Evolutionary conservation across 352 stramenopile species (phyloP).

Genomic region (Phytopythium helicoides): DNA sequence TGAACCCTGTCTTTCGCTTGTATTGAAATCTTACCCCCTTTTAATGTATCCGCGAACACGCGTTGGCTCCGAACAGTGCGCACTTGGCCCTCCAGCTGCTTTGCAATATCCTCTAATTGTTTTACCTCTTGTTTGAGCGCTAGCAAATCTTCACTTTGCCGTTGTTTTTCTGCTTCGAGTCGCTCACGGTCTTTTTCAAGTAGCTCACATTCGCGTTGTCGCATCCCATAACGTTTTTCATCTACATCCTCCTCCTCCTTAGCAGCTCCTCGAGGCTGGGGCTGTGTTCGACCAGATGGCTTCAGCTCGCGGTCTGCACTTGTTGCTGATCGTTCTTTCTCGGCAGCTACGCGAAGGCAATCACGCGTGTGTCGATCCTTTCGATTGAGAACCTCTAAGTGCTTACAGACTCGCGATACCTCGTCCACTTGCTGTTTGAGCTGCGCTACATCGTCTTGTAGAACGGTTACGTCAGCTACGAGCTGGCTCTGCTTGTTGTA

Average conservation of each 20-base stretch:
- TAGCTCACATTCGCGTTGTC: slow-evolving; percentile 36
- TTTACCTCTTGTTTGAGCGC: slow-evolving; percentile 24
- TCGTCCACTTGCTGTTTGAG: slow-evolving; percentile 37
- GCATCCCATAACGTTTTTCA: slow-evolving; percentile 14
- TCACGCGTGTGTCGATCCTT: slow-evolving; percentile 58
- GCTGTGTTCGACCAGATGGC: neutral
- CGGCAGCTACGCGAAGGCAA: slow-evolving; percentile 25
- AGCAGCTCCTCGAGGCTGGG: slow-evolving; percentile 5
- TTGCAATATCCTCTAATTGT: slow-evolving; percentile 27
- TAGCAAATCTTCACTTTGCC: slow-evolving; percentile 21
- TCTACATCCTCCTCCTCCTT: slow-evolving; percentile 7
- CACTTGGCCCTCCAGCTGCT: slow-evolving; percentile 32
- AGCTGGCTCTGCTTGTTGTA: slow-evolving; percentile 56
- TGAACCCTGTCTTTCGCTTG: slow-evolving; percentile 13
- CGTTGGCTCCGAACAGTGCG: slow-evolving; percentile 46
- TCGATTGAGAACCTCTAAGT: slow-evolving; percentile 51
- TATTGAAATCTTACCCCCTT: slow-evolving; percentile 14
- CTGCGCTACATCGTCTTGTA: slow-evolving; percentile 41
- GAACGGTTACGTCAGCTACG: slow-evolving; percentile 44
- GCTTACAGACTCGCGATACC: slow-evolving; percentile 31
- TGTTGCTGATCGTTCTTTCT: slow-evolving; percentile 1
- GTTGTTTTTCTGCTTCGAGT: slow-evolving; percentile 35
- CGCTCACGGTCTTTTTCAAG: slow-evolving; percentile 28
- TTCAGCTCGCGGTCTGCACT: neutral
- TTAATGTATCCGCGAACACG: slow-evolving; percentile 48